Conservation (phyloP, 257 asterid species). For the Galeopsis tetrahit region DNA sequence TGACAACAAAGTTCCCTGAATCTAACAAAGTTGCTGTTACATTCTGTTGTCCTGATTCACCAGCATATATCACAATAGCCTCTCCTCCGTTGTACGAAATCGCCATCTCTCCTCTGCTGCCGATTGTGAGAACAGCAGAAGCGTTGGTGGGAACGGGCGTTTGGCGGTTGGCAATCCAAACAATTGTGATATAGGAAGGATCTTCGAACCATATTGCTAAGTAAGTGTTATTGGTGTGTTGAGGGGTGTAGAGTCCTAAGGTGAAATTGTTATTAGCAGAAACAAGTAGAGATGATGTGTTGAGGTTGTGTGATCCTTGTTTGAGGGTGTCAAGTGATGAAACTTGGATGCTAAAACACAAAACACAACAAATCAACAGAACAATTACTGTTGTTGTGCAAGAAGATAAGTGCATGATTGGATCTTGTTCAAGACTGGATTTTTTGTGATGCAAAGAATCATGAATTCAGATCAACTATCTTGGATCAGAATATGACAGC, state of each 20-base stretch:
- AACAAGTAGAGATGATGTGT: slow-evolving; percentile 40
- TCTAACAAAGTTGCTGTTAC: slow-evolving; percentile 43
- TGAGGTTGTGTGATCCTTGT: slow-evolving; percentile 42
- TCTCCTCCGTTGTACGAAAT: slow-evolving; percentile 30
- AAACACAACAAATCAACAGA: slow-evolving; percentile 17
- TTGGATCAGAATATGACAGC: neutral
- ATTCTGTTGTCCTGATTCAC: slow-evolving; percentile 28
- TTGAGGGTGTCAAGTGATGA: slow-evolving; percentile 37
- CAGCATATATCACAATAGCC: slow-evolving; percentile 22
- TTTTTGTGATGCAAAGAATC: neutral
- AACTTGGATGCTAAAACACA: slow-evolving; percentile 21
- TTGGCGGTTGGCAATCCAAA: slow-evolving; percentile 56
- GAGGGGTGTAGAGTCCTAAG: slow-evolving; percentile 42
- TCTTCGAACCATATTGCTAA: slow-evolving; percentile 40
- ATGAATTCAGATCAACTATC: neutral
- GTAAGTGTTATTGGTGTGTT: slow-evolving; percentile 36
- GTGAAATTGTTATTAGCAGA: slow-evolving; percentile 44
- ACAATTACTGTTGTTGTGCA: neutral
- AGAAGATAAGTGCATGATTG: slow-evolving; percentile 23
- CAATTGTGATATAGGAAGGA: slow-evolving; percentile 8
- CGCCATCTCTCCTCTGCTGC: slow-evolving; percentile 34
- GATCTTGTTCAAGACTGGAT: neutral
- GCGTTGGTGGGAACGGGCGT: slow-evolving; percentile 13
- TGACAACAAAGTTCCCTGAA: slow-evolving; percentile 49
- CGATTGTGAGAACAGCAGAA: slow-evolving; percentile 36